These are phyloP conservation scores for Microsporum canis DNA, from an alignment of 2,329 filamentous ascomycete species.

Conservation along the genomic window DNA sequence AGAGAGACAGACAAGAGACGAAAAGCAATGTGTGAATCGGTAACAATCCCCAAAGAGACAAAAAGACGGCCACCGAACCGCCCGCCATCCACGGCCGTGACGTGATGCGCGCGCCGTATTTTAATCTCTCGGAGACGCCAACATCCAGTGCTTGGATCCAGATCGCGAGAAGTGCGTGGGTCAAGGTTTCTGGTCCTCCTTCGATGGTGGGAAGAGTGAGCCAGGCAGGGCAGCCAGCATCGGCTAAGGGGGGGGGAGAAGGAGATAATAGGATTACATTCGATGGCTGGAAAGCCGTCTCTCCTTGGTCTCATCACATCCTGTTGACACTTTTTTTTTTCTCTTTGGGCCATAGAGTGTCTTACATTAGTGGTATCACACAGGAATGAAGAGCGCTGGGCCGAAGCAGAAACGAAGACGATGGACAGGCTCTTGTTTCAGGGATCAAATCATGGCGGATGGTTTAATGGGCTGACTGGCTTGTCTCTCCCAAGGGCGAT, in stretches of 20 bases:
- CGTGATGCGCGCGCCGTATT: background rate
- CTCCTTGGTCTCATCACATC: background rate
- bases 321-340: background rate
- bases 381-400: background rate
- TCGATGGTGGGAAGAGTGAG: background rate
- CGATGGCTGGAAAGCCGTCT: background rate
- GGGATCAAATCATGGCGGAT: background rate
- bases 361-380: constrained; percentile 2
- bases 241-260: background rate
- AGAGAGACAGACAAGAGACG: background rate
- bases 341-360: background rate
- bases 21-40: background rate
- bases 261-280: background rate
- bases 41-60: background rate
- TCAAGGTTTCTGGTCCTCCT: background rate
- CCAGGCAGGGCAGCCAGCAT: background rate
- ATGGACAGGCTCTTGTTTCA: constrained; percentile 1
- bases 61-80: background rate
- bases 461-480: background rate
- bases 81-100: background rate
- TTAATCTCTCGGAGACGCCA: background rate
- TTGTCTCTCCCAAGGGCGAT: background rate
- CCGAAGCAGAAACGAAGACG: background rate
- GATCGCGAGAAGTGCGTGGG: background rate
- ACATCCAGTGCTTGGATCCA: background rate